A percentile compares a stretch with the other conserved stretches of the same genome.
Evolutionary conservation across 2,329 filamentous ascomycete species (phyloP).

Genomic region (Thermoascus crustaceus): DNA sequence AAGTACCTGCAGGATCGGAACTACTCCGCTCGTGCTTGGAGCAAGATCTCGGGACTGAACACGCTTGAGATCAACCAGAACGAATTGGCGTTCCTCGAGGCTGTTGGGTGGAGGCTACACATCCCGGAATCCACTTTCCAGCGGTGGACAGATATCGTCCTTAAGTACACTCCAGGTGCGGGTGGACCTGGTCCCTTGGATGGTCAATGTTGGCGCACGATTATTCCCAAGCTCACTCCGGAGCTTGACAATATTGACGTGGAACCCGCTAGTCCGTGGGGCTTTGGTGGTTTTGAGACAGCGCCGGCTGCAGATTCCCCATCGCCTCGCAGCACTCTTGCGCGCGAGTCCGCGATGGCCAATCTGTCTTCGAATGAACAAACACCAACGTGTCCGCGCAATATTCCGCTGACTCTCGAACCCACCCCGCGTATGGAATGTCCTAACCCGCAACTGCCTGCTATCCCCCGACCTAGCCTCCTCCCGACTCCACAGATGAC

Average conservation of each 20-base stretch:
- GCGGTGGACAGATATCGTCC: constrained; percentile 86
- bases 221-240: constrained; percentile 50
- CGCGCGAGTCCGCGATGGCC: constrained; percentile 13
- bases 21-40: constrained; percentile 96
- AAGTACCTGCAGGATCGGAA: constrained; percentile 98
- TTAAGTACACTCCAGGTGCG: constrained; percentile 66
- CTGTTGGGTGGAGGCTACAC: constrained; percentile 91
- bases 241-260: constrained; percentile 45
- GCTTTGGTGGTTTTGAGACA: constrained; percentile 19
- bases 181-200: constrained; percentile 29
- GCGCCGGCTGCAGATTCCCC: constrained; percentile 18
- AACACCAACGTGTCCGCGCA: constrained; percentile 22
- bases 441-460: constrained; percentile 42
- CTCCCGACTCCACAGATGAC: constrained; percentile 57
- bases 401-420: constrained; percentile 42
- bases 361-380: constrained; percentile 15
- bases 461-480: constrained; percentile 46
- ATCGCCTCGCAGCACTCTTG: constrained; percentile 20
- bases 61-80: constrained; percentile 94
- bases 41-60: constrained; percentile 95
- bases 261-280: constrained; percentile 24
- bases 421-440: constrained; percentile 37
- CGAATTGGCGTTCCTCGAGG: constrained; percentile 81
- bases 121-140: constrained; percentile 84
- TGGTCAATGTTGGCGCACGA: constrained; percentile 33